Base-by-base conservation (phyloP, 1,284 basidiomycete genomes). In the Austroboletus niveus region DNA sequence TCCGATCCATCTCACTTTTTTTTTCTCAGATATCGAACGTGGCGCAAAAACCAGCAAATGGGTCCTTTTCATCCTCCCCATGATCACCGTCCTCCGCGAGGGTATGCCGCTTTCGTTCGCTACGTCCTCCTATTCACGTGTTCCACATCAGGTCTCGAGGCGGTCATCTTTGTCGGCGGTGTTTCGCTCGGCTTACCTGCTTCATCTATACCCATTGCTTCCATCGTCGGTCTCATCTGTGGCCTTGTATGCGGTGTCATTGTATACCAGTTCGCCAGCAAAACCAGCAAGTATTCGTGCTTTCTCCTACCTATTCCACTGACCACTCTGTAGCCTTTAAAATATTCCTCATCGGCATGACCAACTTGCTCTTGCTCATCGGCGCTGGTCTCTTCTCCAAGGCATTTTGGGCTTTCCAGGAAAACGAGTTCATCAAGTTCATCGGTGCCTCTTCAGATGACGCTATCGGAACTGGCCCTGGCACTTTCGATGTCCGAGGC, bases 121-220 rank as follows among this genome's bases (percentile, higher is more conserved):
- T 14, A 0, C 14, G 7, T 6, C n/a, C 15, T 5, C 22, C n/a
- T 8, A 30, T 11, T n/a, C 11, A 4, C 38, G 51, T 3, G 54
- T 43, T 12, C 36, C 31, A 29, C n/a, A 31, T 44, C 57, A 83
- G 81, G 84, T 48, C 78, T 97, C 59, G 94, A 98, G 70, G 93
- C 91, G 2, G 87, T 97, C 53, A 78, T 98, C 56, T 97, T 97
- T 65, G 92, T 97, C 47, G 91, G 94, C 17, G 94, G 94, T 52
- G 94, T 96, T 40, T 85, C 93, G 2, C 84, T 97, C 42, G 86
- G 86, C 36, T 80, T 91, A 63, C 75, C 82, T 3, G 94, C 89
- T 3, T 81, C 78, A 2, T 82, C 93, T 5, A 95, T 97, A 62
- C 94, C 94, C 1, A 85, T 97, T 45, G 89, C 94, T 7, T 82